Conservation (phyloP, 768 basidiomycete species). For the Phylloporus sp. region DNA sequence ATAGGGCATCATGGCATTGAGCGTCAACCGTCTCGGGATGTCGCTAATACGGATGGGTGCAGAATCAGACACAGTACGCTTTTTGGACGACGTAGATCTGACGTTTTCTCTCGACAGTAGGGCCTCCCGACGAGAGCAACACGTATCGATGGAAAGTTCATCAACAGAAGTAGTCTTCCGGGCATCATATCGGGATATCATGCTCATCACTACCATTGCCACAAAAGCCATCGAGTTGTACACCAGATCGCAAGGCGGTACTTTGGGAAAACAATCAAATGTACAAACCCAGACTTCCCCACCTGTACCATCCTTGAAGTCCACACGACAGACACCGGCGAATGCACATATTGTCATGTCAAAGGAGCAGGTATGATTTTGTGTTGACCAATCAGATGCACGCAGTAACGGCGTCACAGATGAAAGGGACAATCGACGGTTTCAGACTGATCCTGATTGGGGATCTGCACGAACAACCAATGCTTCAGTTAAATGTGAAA, state of each 20-base stretch:
- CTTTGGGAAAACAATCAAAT: conserved; percentile 6
- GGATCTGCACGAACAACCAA: conserved; percentile 90
- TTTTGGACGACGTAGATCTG: conserved; percentile 89
- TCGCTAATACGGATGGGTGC: conserved; percentile 87
- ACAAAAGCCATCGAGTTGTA: conserved; percentile 87
- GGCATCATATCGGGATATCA: conserved; percentile 93
- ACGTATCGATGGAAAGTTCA: conserved; percentile 79
- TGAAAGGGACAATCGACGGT: conserved; percentile 84
- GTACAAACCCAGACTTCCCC: conserved; percentile 1
- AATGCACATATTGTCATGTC: conserved; percentile 55
- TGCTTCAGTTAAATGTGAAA: conserved; percentile 84
- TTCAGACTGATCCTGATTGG: conserved; percentile 93
- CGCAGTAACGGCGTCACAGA: conserved; percentile 38
- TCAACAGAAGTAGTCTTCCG: conserved; percentile 85
- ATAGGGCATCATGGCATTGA: conserved; percentile 79
- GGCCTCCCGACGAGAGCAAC: conserved; percentile 62
- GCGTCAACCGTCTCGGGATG: conserved; percentile 84
- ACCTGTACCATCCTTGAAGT: conserved; percentile 3
- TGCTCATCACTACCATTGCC: conserved; percentile 79
- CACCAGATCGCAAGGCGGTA: conserved; percentile 35
- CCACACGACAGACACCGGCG: conserved; percentile 19
- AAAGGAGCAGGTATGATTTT: conserved; percentile 68
- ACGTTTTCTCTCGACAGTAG: conserved; percentile 85
- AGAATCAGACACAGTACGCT: conserved; percentile 77
- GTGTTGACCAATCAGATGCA: neutral